phyloP scores from a whole-genome alignment of 2,329 filamentous ascomycete genomes.

The Alternaria gaisen region DNA sequence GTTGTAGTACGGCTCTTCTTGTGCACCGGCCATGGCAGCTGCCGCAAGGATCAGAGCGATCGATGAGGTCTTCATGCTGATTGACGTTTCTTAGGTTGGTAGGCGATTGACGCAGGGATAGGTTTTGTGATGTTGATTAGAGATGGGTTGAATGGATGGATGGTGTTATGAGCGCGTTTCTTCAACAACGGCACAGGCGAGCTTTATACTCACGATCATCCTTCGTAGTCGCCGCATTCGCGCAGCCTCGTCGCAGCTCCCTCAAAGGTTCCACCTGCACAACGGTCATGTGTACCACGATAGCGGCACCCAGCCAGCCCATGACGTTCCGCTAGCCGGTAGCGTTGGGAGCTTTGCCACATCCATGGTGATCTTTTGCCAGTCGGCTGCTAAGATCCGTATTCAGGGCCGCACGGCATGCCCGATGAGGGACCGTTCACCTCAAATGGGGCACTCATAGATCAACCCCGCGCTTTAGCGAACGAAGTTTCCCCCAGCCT shows the following conservation, averaged over 20 bases:
- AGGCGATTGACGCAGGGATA: neutral
- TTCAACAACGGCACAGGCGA: neutral
- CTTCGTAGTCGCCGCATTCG: slow-evolving; percentile 3
- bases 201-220: slow-evolving; percentile 16
- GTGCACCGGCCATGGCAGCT: slow-evolving; percentile 37
- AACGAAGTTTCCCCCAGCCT: slow-evolving; percentile 16
- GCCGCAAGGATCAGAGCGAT: slow-evolving; percentile 35
- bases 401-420: slow-evolving; percentile 15
- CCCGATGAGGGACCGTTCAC: slow-evolving; percentile 10
- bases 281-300: slow-evolving; percentile 22
- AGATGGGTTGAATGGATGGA: neutral
- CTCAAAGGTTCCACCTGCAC: slow-evolving; percentile 16
- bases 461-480: slow-evolving; percentile 25
- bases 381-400: slow-evolving; percentile 7
- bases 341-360: slow-evolving; percentile 15
- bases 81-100: neutral
- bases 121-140: slow-evolving; percentile 9
- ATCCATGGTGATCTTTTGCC: slow-evolving; percentile 6
- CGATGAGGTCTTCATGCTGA: slow-evolving; percentile 32
- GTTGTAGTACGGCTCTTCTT: slow-evolving; percentile 36
- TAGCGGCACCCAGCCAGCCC: slow-evolving; percentile 12
- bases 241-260: slow-evolving; percentile 15
- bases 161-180: slow-evolving; percentile 3
- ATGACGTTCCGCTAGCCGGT: slow-evolving; percentile 21
- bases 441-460: slow-evolving; percentile 26